Evolutionary conservation across 129 eudicot genomes (phyloP), one percentile per base, ranked within the genome.

Genomic region (Lactuca sativa): DNA sequence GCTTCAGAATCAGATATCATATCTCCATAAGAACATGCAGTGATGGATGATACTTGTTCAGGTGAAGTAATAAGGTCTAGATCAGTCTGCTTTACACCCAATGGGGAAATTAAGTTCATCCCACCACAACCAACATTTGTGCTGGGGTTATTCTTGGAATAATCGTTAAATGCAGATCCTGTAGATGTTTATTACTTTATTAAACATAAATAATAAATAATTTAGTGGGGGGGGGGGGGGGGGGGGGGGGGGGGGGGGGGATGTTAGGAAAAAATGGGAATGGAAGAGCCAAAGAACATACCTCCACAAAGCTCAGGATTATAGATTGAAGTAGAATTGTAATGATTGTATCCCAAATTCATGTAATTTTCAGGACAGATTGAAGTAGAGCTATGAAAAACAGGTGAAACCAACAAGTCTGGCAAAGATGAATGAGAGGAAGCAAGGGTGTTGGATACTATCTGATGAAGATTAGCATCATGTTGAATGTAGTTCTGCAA

Each of bases 1-100:
- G 76, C 73, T 80, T 78, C 84, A 37, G 73, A 59, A 64, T 76
- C 80, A 30, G 84, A 67, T 67, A 59, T n/a, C 37, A 73, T 58
- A 59, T 80, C 86, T 36, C 72, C 71, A 38, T 80, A 69, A 68
- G 88, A 88, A 75, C 80, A 74, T 17, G 70, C 78, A 9, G 86
- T 82, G 69, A 86, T 59, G 49, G 85, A 66, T 47, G 91, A 86
- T 48, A 75, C 79, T 34, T 74, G 85, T 71, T 80, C 85, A 18
- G 85, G 87, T 71, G 88, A 87, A 62, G 83, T 40, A 65, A 74
- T 66, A 14, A 67, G 54, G 66, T 75, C 79, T 60, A 65, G 8
- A 70, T 69, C 81, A 79, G 60, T 66, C 71, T 81, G 77, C 58
- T 73, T 67, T 52, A 76, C 17, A n/a, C 82, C 73, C 71, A 60